Percentiles rank a stretch among this genome's conserved stretches.
These are phyloP conservation scores for Schizochytrium sp. DNA, from an alignment of 108 stramenopile genomes.

Conservation along the genomic window DNA sequence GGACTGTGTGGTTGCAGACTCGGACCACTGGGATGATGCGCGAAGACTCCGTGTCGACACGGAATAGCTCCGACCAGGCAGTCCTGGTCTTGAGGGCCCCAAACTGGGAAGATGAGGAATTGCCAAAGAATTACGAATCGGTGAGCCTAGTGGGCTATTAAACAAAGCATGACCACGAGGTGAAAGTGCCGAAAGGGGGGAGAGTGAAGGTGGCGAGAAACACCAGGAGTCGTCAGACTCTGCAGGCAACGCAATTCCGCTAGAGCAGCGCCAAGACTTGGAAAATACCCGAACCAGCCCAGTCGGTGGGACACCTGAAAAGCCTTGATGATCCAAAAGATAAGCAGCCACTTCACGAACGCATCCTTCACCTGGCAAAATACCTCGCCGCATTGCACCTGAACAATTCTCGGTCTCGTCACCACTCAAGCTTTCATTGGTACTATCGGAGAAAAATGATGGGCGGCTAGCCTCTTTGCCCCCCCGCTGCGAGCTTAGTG, in stretches of 20 bases:
- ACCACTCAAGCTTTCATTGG: not conserved
- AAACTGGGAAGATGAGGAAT: not conserved
- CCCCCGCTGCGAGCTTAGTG: not conserved
- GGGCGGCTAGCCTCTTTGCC: not conserved
- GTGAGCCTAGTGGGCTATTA: not conserved
- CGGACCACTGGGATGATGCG: not conserved
- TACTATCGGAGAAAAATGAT: not conserved
- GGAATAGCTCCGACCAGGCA: not conserved
- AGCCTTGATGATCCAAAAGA: constrained; percentile 85
- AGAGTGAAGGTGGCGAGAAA: constrained; percentile 25
- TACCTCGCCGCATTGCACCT: constrained; percentile 70
- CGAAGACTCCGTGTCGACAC: not conserved
- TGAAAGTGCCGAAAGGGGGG: not conserved
- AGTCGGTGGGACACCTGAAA: constrained; percentile 92
- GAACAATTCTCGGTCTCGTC: constrained; percentile 1
- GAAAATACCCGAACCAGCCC: constrained; percentile 90
- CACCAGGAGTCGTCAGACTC: not conserved
- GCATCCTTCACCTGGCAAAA: constrained; percentile 92
- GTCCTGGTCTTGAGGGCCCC: not conserved
- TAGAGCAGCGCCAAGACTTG: not conserved
- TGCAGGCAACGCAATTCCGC: not conserved
- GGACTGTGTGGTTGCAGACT: not conserved
- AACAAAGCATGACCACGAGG: not conserved
- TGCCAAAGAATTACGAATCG: not conserved
- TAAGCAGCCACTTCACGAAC: constrained; percentile 96